Percentiles rank a stretch among this genome's conserved stretches.
phyloP scores from a whole-genome alignment of 1,139 yeast species.

The Debaryomycetaceae sp. region DNA sequence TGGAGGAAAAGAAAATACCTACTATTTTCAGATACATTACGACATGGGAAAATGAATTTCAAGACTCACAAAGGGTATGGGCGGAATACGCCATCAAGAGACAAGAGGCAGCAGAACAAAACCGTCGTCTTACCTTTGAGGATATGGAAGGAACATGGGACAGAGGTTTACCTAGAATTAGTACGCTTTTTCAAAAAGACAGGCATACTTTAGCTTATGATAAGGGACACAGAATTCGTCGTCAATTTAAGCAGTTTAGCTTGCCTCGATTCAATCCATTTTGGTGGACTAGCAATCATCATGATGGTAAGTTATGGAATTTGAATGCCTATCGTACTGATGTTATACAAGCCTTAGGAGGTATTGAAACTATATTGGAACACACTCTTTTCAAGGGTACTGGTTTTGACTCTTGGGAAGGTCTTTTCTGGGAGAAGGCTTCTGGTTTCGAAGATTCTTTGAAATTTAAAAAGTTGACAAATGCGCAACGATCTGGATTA shows the following conservation, averaged over 20 bases:
- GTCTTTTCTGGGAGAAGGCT: slow-evolving; percentile 96
- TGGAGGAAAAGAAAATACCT: slow-evolving; percentile 80
- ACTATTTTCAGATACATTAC: slow-evolving; percentile 90
- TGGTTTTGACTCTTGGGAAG: slow-evolving; percentile 98
- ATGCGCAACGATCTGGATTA: slow-evolving; percentile 96
- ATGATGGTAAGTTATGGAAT: slow-evolving; percentile 96
- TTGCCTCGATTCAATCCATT: slow-evolving; percentile 77
- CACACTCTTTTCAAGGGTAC: slow-evolving; percentile 96
- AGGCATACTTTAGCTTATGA: slow-evolving; percentile 93
- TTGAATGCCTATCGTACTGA: slow-evolving; percentile 90
- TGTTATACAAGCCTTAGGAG: slow-evolving; percentile 96
- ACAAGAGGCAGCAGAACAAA: slow-evolving; percentile 82
- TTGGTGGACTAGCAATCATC: slow-evolving; percentile 95
- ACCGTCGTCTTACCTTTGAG: slow-evolving; percentile 84
- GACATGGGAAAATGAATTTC: slow-evolving; percentile 94
- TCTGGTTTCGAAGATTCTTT: slow-evolving; percentile 96
- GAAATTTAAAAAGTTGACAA: slow-evolving; percentile 90
- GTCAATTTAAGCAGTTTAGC: slow-evolving; percentile 73
- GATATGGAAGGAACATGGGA: slow-evolving; percentile 96
- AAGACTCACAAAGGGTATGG: slow-evolving; percentile 97
- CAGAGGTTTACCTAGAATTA: slow-evolving; percentile 92
- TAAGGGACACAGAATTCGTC: slow-evolving; percentile 85
- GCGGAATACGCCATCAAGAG: slow-evolving; percentile 92
- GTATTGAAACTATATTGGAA: slow-evolving; percentile 92
- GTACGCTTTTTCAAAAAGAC: slow-evolving; percentile 92